Base-by-base conservation (phyloP, 495 filamentous ascomycete species). In the Copromyces sp. region DNA sequence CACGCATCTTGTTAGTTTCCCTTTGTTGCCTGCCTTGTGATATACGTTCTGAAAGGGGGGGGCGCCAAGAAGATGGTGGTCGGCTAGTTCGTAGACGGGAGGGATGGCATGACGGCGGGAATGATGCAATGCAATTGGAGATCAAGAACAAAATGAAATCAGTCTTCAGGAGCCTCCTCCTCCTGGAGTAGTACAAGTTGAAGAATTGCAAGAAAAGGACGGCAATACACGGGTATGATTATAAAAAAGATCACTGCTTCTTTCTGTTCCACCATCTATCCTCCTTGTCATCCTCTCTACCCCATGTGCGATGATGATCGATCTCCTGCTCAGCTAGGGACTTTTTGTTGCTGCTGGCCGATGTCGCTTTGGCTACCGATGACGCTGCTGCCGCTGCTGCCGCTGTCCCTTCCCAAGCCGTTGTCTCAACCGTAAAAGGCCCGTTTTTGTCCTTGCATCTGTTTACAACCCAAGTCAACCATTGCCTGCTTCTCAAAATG, bases 391-490 rank as follows among this genome's bases (percentile, higher is more conserved):
- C 68, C 12, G 70, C 29, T 12, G 69, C 12, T 70, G 71, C 72
- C 12, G 73, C 69, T 12, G 73, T 76, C 68, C 78, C 82, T 78
- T 95, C 92, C 91, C 92, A 95, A 68, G 86, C 83, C 32, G 93
- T 96, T 35, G 93, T 96, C 81, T 97, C 94, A 11, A 94, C 91
- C 74, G 86, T 91, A 79, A 95, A 89, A 20, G 32, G 82, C 17
- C 83, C 83, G 9, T 86, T 84, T 71, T 86, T 89, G 77, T 89
- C 88, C 39, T 87, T 87, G 82, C 94, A 96, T 71, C 93, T n/a
- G n/a, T n/a, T n/a, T 97, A 9, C 17, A 47, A 37, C 38, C 35
- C 44, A 40, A 32, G 53, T 73, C 37, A 73, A 68, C 72, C 45
- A 32, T 2, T 14, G 24, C 24, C 24, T 1, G 24, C 24, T 24